These are phyloP conservation scores for Brassica balearica DNA, from an alignment of 441 rosid species.

Conservation along the genomic window DNA sequence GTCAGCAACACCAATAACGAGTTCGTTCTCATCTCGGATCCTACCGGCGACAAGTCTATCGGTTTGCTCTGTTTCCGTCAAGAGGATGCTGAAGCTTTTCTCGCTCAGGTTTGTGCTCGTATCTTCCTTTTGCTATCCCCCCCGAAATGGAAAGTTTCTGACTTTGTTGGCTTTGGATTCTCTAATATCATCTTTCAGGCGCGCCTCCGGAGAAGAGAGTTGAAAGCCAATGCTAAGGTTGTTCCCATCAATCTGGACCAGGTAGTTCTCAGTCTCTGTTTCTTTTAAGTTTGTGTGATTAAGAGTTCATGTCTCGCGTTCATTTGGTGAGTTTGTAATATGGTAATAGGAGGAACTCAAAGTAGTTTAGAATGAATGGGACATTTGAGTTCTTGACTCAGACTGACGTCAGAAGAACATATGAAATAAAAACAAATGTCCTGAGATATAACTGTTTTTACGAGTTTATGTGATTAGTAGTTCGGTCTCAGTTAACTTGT, in stretches of 20 bases:
- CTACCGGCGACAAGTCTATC: constrained; percentile 75
- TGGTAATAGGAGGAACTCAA: too few relatives aligned
- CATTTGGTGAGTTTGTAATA: too few relatives aligned
- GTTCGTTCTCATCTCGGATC: constrained; percentile 90
- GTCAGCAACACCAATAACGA: constrained; percentile 90
- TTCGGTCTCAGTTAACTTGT: not conserved
- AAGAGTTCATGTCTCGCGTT: too few relatives aligned
- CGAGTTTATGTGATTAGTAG: constrained; percentile 7
- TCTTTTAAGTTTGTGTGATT: not conserved
- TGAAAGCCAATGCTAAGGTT: constrained; percentile 72
- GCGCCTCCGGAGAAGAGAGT: constrained; percentile 75
- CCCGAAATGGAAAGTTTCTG: not conserved
- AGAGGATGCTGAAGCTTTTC: constrained; percentile 92
- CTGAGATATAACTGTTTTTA: not conserved
- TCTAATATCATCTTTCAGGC: constrained; percentile 51
- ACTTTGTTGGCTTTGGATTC: constrained; percentile 14
- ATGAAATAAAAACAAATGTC: too few relatives aligned
- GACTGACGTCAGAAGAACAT: too few relatives aligned
- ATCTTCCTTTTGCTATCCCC: not conserved
- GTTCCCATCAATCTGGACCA: constrained; percentile 73
- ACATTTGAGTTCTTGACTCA: too few relatives aligned
- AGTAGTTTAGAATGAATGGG: too few relatives aligned
- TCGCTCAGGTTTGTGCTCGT: constrained; percentile 60
- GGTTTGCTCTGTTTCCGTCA: constrained; percentile 90
- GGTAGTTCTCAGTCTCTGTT: not conserved